These are phyloP conservation scores for Lichtheimia corymbifera DNA, from an alignment of 371 early-diverging fungal genomes.

Conservation along the genomic window DNA sequence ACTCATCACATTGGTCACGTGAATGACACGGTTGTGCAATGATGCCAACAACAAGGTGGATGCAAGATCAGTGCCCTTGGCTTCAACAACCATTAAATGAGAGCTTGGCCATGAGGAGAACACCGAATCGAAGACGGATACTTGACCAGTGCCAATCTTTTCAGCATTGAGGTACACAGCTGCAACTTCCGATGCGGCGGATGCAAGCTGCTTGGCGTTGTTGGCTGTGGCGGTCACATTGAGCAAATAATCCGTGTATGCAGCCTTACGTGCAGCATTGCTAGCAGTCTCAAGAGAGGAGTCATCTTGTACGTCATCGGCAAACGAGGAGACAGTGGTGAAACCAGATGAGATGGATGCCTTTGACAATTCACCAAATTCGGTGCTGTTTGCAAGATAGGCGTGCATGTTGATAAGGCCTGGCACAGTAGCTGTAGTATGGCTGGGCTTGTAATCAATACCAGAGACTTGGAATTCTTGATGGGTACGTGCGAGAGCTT, in stretches of 20 bases:
- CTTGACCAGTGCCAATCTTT: slow-evolving; percentile 39
- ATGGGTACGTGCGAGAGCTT: slow-evolving; percentile 81
- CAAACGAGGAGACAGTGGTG: slow-evolving; percentile 69
- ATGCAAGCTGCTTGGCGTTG: slow-evolving; percentile 49
- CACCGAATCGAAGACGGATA: slow-evolving; percentile 60
- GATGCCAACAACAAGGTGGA: slow-evolving; percentile 84
- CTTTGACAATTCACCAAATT: slow-evolving; percentile 66
- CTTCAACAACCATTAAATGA: slow-evolving; percentile 79
- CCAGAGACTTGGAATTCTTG: slow-evolving; percentile 73
- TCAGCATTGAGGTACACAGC: slow-evolving; percentile 63
- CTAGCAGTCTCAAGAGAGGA: slow-evolving; percentile 57
- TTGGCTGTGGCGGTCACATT: slow-evolving; percentile 68
- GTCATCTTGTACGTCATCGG: slow-evolving; percentile 56
- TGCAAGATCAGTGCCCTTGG: slow-evolving; percentile 86
- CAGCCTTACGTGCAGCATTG: slow-evolving; percentile 54
- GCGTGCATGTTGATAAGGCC: slow-evolving; percentile 85
- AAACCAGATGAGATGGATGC: slow-evolving; percentile 86
- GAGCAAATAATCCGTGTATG: slow-evolving; percentile 78
- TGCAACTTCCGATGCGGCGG: slow-evolving; percentile 46
- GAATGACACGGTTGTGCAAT: slow-evolving; percentile 80
- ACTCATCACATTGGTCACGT: slow-evolving; percentile 82
- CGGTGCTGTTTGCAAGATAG: slow-evolving; percentile 51
- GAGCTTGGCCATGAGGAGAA: slow-evolving; percentile 75
- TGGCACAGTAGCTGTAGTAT: slow-evolving; percentile 80
- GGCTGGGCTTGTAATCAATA: slow-evolving; percentile 89